Percentiles rank a stretch among this genome's conserved stretches.
These are phyloP conservation scores for Phialophora tarda DNA, from an alignment of 2,329 filamentous ascomycete genomes.

Conservation along the genomic window DNA sequence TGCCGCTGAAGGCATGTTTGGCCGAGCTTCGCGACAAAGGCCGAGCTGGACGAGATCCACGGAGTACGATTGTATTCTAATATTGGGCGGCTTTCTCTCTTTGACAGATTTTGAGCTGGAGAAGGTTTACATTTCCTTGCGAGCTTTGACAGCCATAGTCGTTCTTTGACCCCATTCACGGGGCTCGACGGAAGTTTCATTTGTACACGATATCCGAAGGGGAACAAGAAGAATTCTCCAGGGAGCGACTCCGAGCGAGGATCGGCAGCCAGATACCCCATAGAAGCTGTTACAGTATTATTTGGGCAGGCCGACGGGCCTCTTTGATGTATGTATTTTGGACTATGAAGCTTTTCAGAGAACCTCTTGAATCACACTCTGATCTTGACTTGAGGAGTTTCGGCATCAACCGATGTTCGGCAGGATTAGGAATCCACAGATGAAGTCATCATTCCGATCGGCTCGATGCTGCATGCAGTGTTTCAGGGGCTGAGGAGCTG, in stretches of 20 bases:
- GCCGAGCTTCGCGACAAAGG: neutral
- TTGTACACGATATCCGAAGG: conserved; percentile 3
- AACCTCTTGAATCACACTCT: neutral
- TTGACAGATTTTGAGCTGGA: conserved; percentile 9
- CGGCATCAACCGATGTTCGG: too few species aligned
- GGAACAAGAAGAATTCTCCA: conserved; percentile 6
- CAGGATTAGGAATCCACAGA: neutral
- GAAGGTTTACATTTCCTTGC: conserved; percentile 7
- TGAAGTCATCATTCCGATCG: neutral
- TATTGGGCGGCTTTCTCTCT: conserved; percentile 12
- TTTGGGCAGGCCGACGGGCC: neutral
- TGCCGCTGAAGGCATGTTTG: conserved; percentile 9
- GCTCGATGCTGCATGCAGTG: conserved; percentile 6
- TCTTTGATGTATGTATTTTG: conserved; percentile 2
- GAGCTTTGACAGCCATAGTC: conserved; percentile 19
- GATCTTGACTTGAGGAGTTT: neutral
- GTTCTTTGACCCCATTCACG: neutral
- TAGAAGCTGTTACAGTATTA: conserved; percentile 11
- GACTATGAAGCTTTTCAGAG: neutral
- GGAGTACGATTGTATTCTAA: conserved; percentile 23
- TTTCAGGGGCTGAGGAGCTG: conserved; percentile 4
- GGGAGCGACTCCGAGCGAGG: conserved; percentile 10
- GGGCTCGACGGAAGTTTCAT: conserved; percentile 5
- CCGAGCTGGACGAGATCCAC: conserved; percentile 22
- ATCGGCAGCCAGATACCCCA: conserved; percentile 1